Percentiles rank a stretch among this genome's conserved stretches.
Conservation (phyloP, 2,329 filamentous ascomycete species). For the Ophiostoma ulmi region DNA sequence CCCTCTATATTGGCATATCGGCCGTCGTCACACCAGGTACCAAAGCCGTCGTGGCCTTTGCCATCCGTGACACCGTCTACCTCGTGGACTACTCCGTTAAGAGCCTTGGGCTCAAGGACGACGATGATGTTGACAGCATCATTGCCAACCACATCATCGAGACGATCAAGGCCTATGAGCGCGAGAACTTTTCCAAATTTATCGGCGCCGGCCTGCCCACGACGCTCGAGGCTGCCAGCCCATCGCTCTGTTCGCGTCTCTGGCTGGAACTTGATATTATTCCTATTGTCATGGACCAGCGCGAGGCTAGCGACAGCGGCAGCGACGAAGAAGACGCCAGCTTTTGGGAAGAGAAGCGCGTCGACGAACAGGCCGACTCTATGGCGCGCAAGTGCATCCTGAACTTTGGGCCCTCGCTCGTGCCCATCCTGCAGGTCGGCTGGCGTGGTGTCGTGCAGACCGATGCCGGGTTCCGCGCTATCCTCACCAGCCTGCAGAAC, state of each 20-base stretch:
- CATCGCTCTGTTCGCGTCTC: conserved; percentile 61
- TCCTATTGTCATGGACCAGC: conserved; percentile 57
- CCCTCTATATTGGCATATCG: conserved; percentile 59
- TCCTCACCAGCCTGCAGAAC: conserved; percentile 51
- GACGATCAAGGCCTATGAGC: conserved; percentile 55
- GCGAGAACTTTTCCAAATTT: conserved; percentile 66
- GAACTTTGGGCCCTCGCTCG: conserved; percentile 68
- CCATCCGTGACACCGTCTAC: conserved; percentile 69
- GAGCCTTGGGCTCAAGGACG: conserved; percentile 45
- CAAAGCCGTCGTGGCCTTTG: conserved; percentile 58
- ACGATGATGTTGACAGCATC: conserved; percentile 40
- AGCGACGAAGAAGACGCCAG: conserved; percentile 28
- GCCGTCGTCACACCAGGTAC: conserved; percentile 48
- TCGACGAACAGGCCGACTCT: conserved; percentile 77
- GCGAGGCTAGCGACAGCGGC: conserved; percentile 39
- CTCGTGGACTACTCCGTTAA: conserved; percentile 66
- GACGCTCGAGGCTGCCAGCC: conserved; percentile 55
- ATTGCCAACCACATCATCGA: conserved; percentile 57
- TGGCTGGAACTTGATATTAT: conserved; percentile 75
- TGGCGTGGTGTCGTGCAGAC: conserved; percentile 65
- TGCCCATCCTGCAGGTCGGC: conserved; percentile 63
- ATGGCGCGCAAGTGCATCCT: conserved; percentile 74
- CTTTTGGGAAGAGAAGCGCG: conserved; percentile 52
- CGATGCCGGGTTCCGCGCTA: conserved; percentile 60
- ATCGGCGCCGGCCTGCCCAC: conserved; percentile 66